Evolutionary conservation across 768 basidiomycete species (phyloP), one percentile per base, ranked within the genome.

Genomic region (Podaxis sp.): DNA sequence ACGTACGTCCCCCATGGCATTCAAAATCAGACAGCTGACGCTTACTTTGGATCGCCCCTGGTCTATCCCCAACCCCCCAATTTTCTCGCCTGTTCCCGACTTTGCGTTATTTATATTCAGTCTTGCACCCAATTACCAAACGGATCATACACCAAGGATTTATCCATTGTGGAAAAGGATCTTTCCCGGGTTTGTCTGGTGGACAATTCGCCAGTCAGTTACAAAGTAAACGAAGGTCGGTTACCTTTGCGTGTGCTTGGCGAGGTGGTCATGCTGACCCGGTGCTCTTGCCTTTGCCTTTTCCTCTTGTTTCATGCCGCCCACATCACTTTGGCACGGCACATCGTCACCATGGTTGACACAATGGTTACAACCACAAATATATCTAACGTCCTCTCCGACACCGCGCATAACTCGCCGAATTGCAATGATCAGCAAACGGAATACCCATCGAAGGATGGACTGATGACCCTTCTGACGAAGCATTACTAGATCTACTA

Each of bases 371-470:
- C 16, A 23, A 55, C 16, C 18, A 21, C 11, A 27, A 25, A 50
- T 16, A 25, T 50, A 27, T 10, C 50, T 4, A 18, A 27, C 28
- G 28, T 7, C 32, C 50, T 11, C 51, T 6, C 55, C 60, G 40
- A 18, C 32, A 25, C 42, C 4, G n/a, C 52, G 21, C 27, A 14
- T 27, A 13, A 23, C 16, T 32, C 25, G 23, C 44, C 52, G 46
- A 5, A 18, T 47, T 48, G 23, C 4, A 11, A 21, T 48, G 47
- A 56, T 48, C 71, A 98, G 97, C 93, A 56, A 99, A 99, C 72
- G 97, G 95, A 55, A 94, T 99, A 69, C 97, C 97, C 36, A 93
- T 99, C 74, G 96, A 98, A 80, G 97, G 97, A 52, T 98, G 97
- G 97, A 98, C 95, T 23, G 89, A 95, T 62, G 97, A 99, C 75